Evolutionary conservation across 441 rosid genomes (phyloP), one percentile per base, ranked within the genome.

Genomic region (Rhodomyrtus psidioides): DNA sequence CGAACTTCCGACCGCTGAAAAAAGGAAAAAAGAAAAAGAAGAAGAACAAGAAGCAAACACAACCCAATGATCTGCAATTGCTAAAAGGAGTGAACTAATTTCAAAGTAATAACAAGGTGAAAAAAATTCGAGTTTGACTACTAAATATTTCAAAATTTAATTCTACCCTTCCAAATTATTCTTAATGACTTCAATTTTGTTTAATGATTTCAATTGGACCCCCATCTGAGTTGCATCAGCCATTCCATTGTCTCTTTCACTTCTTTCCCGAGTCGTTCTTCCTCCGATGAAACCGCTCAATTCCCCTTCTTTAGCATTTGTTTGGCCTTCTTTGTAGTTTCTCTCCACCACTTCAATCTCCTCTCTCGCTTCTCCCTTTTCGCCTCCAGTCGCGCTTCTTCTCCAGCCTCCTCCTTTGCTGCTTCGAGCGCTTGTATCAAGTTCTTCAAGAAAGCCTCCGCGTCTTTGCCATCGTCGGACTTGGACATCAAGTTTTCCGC

Each of bases 401-500:
- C 53, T 70, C 34, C 27, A 26, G 42, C 13, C 14, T 59, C 60
- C 83, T 6, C n/a, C 53, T 28, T 53, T 17, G 86, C 75, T 57
- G 79, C 83, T 53, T 86, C 83, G 8, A 76, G 83, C 44, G 79
- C 86, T 28, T 57, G 17, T 21, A 83, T 83, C 86, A 86, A 79
- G 51, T 84, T 49, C 79, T 51, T 83, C 44, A 86, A 34, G 59
- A 83, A 83, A 23, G n/a, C 19, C 51, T 75, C 88, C 21, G 17
- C 83, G 23, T 57, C 60, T 24, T 83, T 57, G 1, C 23, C 17
- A 28, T 51, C 58, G 12, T 51, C 58, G 12, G 58, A 44, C 27
- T 83, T 86, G 27, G 88, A 59, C 81, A 81, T 75, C 88, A 83
- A 59, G 58, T 86, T 56, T 83, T 86, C 88, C 1, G 88, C 83